A percentile compares a stretch with the other conserved stretches of the same genome.
Evolutionary conservation across 306 rosid species (phyloP).

Genomic region (Glycine tomentella): DNA sequence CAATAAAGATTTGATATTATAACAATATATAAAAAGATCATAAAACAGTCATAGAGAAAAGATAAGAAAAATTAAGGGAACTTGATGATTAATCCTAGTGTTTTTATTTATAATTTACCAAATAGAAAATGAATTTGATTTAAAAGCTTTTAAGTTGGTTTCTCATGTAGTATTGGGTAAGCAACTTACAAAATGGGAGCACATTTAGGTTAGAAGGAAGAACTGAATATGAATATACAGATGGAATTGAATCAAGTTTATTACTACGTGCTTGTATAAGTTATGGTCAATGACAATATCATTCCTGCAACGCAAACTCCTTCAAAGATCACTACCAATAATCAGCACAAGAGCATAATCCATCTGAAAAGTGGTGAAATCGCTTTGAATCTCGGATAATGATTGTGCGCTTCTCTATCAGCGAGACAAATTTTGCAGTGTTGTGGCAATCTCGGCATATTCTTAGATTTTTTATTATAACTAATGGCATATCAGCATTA

Average conservation of each 20-base stretch:
- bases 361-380: conserved; percentile 72
- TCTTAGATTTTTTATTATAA: conserved; percentile 75
- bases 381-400: conserved; percentile 79
- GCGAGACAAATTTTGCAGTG: conserved; percentile 66
- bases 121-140: conserved; percentile 35
- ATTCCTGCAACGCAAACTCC: conserved; percentile 5
- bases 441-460: conserved; percentile 78
- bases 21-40: not conserved
- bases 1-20: too few species aligned
- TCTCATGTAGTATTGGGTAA: conserved; percentile 4
- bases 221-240: conserved; percentile 14
- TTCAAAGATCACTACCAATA: conserved; percentile 59
- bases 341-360: conserved; percentile 76
- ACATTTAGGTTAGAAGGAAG: not conserved
- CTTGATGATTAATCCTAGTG: not conserved
- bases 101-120: conserved; percentile 2
- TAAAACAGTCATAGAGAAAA: not conserved
- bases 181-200: not conserved
- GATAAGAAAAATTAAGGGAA: not conserved
- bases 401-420: conserved; percentile 63
- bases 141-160: conserved; percentile 6
- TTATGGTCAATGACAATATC: not conserved
- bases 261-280: conserved; percentile 3
- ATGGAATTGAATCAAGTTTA: conserved; percentile 11
- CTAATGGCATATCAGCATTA: conserved; percentile 49